Conservation (phyloP, 2,329 filamentous ascomycete genomes). For the Colletotrichum tamarilloi region DNA sequence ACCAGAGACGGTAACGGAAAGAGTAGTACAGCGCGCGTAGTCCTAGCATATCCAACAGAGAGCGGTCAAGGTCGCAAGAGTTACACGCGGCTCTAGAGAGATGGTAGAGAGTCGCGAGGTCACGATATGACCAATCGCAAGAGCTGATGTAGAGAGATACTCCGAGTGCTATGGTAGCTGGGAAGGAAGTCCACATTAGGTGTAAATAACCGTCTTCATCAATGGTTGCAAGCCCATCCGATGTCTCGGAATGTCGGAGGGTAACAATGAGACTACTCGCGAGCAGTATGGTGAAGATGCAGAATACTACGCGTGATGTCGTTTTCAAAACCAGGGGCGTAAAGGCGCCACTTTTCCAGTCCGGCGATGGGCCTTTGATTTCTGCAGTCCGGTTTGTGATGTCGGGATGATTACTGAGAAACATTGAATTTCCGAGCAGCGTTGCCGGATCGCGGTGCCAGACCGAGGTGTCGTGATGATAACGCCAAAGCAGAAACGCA, state of each 20-base stretch:
- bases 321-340: background rate
- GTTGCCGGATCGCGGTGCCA: slow-evolving; percentile 15
- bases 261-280: background rate
- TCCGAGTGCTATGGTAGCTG: background rate
- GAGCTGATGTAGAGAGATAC: slow-evolving; percentile 17
- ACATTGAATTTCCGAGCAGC: slow-evolving; percentile 4
- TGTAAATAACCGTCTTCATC: slow-evolving; percentile 9
- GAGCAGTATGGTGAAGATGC: background rate
- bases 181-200: slow-evolving; percentile 23
- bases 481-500: background rate
- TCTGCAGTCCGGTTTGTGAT: background rate
- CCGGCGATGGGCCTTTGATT: background rate
- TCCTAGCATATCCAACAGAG: slow-evolving; percentile 15
- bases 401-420: background rate
- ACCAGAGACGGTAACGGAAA: background rate
- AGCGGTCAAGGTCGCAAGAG: background rate
- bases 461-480: background rate
- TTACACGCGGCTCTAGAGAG: slow-evolving; percentile 2
- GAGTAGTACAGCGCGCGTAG: slow-evolving; percentile 6
- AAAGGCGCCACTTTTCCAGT: background rate
- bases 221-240: background rate
- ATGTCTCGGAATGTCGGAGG: background rate
- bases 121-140: slow-evolving; percentile 3
- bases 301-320: background rate
- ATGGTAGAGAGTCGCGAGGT: background rate